Evolutionary conservation across 768 basidiomycete species (phyloP), one percentile per base, ranked within the genome.

Genomic region (Tricholoma sp.): DNA sequence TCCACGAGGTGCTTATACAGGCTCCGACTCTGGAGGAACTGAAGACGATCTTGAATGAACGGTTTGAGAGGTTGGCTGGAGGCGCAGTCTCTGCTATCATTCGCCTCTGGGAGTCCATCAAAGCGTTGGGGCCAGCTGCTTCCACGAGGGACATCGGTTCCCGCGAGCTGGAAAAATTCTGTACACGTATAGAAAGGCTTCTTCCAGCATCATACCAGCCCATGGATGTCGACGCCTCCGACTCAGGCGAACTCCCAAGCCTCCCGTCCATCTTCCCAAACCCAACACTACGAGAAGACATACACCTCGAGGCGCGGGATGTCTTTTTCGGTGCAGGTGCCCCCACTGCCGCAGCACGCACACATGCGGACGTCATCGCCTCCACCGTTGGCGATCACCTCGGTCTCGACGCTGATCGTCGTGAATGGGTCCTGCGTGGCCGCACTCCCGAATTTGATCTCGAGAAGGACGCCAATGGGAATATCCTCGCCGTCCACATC

Each of bases 271-370:
- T 87, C 45, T 84, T 93, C 62, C 74, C 86, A 4, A 91, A 93
- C 65, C 83, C 88, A 4, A 71, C n/a, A n/a, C n/a, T n/a, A n/a
- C n/a, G n/a, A n/a, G n/a, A n/a, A n/a, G n/a, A n/a, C n/a, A n/a
- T n/a, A 29, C 94, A 87, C 63, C 75, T 92, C 41, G 91, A 94
- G 65, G 91, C 91, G 0, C 80, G 88, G 17, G 97, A 98, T 67
- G 83, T 96, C 20, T 98, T 99, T 73, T 92, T 96, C 61, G 91
- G 92, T 36, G 79, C 84, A 24, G 82, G 83, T 15, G 70, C 75
- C 4, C 75, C 79, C 50, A 86, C 84, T 1, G 59, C 77, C 1
- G 68, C 80, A 8, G 79, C 83, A 47, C 81, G 73, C 50, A 70
- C 74, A 4, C 80, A 85, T 59, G 59, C 73, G 13, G 75, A 79